Percentiles rank a stretch among this genome's conserved stretches.
Conservation (phyloP, 2,329 filamentous ascomycete genomes). For the Mycosphaerella sp. region DNA sequence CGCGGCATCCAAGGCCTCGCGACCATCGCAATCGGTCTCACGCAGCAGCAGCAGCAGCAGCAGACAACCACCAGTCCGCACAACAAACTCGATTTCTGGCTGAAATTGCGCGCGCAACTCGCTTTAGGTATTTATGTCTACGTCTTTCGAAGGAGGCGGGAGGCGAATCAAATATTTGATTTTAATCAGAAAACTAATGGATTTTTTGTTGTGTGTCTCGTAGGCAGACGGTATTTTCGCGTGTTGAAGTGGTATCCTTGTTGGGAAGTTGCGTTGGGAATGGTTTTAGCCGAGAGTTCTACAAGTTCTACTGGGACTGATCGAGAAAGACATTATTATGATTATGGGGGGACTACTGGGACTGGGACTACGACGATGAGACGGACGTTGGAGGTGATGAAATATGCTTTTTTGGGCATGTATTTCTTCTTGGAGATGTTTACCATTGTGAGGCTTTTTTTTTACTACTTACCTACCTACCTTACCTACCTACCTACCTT, state of each 20-base stretch:
- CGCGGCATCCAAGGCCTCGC: conserved; percentile 49
- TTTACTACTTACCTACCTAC: too few species aligned
- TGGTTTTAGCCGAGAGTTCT: not conserved
- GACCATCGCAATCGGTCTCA: conserved; percentile 34
- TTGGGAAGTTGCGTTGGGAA: conserved; percentile 13
- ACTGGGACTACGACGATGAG: conserved; percentile 28
- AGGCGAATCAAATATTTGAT: too few species aligned
- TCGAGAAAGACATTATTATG: too few species aligned
- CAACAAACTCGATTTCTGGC: conserved; percentile 36
- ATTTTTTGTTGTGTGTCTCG: too few species aligned
- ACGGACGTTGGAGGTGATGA: conserved; percentile 50
- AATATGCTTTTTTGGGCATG: conserved; percentile 56
- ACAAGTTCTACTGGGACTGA: too few species aligned
- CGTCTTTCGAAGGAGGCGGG: not conserved
- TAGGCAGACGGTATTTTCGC: conserved; percentile 59
- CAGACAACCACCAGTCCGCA: too few species aligned
- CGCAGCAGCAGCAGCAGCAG: conserved; percentile 25
- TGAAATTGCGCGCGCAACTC: conserved; percentile 38
- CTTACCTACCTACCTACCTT: not conserved
- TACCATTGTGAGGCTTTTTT: conserved; percentile 46
- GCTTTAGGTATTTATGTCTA: conserved; percentile 39
- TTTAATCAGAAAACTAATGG: too few species aligned
- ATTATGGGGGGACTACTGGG: too few species aligned
- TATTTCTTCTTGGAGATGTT: conserved; percentile 62
- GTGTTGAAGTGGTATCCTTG: conserved; percentile 52